phyloP scores from a whole-genome alignment of 106 monocot species.

The Apostasia ramifera region DNA sequence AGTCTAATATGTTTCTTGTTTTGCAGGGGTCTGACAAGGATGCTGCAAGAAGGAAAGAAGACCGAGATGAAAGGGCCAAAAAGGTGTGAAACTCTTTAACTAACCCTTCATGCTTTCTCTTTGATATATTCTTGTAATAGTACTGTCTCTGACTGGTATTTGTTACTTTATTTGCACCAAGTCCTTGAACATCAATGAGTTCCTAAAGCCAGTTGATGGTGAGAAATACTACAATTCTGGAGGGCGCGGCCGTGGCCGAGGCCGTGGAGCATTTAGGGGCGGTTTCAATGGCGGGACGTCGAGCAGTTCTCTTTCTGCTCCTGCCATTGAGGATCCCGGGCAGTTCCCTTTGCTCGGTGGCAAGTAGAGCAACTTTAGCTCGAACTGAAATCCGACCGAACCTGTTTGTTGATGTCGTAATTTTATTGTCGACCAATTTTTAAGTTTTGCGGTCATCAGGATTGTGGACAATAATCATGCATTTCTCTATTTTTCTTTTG shows the following conservation, averaged over 20 bases:
- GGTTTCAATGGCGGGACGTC: conserved; percentile 7
- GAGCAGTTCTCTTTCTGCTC: conserved; percentile 15
- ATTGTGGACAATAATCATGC: no score
- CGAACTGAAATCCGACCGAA: no score
- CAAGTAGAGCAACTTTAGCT: conserved; percentile 18
- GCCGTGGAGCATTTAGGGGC: conserved; percentile 41
- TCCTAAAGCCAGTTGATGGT: conserved; percentile 77
- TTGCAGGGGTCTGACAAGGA: conserved; percentile 75
- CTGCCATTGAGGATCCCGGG: conserved; percentile 57
- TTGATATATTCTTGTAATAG: neutral
- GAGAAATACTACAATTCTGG: conserved; percentile 39
- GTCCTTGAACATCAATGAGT: conserved; percentile 73
- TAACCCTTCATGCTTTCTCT: neutral
- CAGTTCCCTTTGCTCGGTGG: conserved; percentile 81
- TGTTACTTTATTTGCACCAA: conserved; percentile 7
- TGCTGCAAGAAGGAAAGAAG: conserved; percentile 33
- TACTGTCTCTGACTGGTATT: neutral
- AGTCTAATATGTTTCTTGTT: neutral
- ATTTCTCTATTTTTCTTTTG: no score
- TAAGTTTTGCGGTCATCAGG: no score
- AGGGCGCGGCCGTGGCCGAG: conserved; percentile 62
- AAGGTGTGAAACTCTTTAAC: conserved; percentile 29
- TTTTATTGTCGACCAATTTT: no score
- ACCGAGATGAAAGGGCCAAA: conserved; percentile 56
- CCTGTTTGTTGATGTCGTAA: no score